These are phyloP conservation scores for Starmerella powellii DNA, from an alignment of 805 yeast genomes.

Conservation along the genomic window DNA sequence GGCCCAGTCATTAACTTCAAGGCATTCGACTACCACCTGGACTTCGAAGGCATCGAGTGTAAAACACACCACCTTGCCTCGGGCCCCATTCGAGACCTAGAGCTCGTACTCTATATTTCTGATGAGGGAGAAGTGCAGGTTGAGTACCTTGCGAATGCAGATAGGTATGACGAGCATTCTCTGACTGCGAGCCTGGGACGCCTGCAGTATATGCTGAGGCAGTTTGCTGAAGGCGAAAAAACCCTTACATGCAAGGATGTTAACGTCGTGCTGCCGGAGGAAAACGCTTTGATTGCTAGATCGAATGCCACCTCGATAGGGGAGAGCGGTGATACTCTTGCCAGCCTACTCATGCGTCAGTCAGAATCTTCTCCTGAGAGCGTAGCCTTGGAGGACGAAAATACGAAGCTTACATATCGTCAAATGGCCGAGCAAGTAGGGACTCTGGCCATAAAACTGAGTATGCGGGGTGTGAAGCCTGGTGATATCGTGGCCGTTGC, in stretches of 20 bases:
- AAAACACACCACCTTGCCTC: constrained; percentile 15
- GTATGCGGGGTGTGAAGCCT: constrained; percentile 1
- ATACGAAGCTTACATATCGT: constrained; percentile 1
- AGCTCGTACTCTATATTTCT: constrained; percentile 8
- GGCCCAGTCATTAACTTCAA: constrained; percentile 17
- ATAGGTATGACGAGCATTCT: constrained; percentile 4
- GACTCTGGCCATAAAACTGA: background rate
- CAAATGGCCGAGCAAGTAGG: constrained; percentile 4
- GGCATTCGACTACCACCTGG: constrained; percentile 14
- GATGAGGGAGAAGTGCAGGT: constrained; percentile 3
- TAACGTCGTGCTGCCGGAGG: constrained; percentile 2
- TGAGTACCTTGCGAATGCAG: constrained; percentile 14
- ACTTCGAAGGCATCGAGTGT: constrained; percentile 6
- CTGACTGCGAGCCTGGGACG: constrained; percentile 7
- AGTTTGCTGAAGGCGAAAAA: background rate
- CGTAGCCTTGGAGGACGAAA: constrained; percentile 8
- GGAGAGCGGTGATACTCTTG: background rate
- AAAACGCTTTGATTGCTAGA: background rate
- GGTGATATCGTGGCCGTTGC: constrained; percentile 15
- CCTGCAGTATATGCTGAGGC: constrained; percentile 3
- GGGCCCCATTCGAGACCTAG: constrained; percentile 17
- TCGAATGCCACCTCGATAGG: constrained; percentile 1
- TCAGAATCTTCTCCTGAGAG: background rate
- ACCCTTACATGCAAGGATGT: background rate
- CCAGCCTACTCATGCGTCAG: constrained; percentile 1